Evolutionary conservation across 441 rosid genomes (phyloP), one percentile per base, ranked within the genome.

Genomic region (Pelargonium hybrid): DNA sequence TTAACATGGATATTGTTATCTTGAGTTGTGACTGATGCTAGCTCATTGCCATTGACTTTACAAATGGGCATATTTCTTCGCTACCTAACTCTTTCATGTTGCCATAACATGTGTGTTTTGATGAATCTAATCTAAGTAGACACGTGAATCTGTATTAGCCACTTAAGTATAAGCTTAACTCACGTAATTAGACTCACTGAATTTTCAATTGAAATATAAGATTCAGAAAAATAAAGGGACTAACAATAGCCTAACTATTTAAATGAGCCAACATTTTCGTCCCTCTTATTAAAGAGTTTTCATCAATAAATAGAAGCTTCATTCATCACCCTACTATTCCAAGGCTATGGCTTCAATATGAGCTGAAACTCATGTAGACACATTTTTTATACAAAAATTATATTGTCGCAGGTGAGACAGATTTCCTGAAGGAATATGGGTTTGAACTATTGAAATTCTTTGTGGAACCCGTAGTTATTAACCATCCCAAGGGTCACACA

Each of bases 401-500:
- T 20, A 7, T 25, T 69, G 71, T 73, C 77, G 79, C 84, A 93
- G 97, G 98, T 64, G 97, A 93, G 85, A 80, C 71, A 0, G 98
- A 93, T 80, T 93, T 82, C 76, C 72, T 93, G 82, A 93, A 80
- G 82, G 87, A 83, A 47, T 75, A 88, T 9, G 98, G 98, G 43
- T 25, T 54, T 45, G 81, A 88, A 75, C 87, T 90, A 7, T n/a
- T 90, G 29, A 70, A 87, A 45, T 74, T 69, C 0, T 93, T 62
- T 41, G 80, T 72, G 57, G 83, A 89, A 25, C 90, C 93, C 2
- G 80, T 87, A 18, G 78, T 89, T 3, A 80, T 89, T 68, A 71
- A 86, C 69, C 98, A 93, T 76, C 98, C 96, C 11, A 88, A 89
- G 74, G 98, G 98, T 65, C 98, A 93, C 75, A 93, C 98, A 0